Conservation (phyloP, 192 early-diverging fungal genomes). For the Coemansia sp. region DNA sequence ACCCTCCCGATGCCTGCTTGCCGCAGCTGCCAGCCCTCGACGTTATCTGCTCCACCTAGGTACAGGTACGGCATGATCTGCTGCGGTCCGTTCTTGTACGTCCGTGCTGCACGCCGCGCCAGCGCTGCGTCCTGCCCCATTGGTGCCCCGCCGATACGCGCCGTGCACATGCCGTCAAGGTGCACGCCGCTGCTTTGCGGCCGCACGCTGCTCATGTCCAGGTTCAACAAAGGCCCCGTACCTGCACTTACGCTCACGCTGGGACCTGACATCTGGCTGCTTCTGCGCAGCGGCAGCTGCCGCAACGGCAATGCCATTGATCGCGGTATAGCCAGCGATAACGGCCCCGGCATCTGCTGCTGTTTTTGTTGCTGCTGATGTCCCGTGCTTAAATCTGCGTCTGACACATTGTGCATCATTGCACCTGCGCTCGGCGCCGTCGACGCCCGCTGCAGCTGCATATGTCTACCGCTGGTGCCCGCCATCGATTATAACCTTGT, state of each 20-base stretch:
- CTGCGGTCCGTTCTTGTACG: slow-evolving; percentile 35
- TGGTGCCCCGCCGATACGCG: background rate
- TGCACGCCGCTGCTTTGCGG: background rate
- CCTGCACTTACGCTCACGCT: no score
- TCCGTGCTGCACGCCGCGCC: slow-evolving; percentile 30
- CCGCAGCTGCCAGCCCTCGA: slow-evolving; percentile 12
- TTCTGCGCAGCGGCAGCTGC: no score
- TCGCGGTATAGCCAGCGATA: background rate
- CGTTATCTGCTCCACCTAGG: slow-evolving; percentile 35
- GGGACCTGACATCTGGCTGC: no score
- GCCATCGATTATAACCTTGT: background rate
- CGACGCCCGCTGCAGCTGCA: slow-evolving; percentile 14
- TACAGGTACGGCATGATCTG: slow-evolving; percentile 48
- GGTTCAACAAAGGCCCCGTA: no score
- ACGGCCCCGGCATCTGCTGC: background rate
- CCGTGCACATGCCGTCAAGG: background rate
- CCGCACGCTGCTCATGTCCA: no score
- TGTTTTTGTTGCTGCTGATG: slow-evolving; percentile 6
- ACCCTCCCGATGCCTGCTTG: slow-evolving; percentile 13
- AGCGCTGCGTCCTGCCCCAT: slow-evolving; percentile 11
- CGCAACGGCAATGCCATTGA: no score
- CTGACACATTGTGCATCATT: background rate
- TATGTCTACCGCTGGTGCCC: background rate
- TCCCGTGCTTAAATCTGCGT: background rate
- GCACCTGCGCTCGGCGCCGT: slow-evolving; percentile 15